Percentiles rank a stretch among this genome's conserved stretches.
These are phyloP conservation scores for Diversispora epigaea DNA, from an alignment of 192 early-diverging fungal species.

Conservation along the genomic window DNA sequence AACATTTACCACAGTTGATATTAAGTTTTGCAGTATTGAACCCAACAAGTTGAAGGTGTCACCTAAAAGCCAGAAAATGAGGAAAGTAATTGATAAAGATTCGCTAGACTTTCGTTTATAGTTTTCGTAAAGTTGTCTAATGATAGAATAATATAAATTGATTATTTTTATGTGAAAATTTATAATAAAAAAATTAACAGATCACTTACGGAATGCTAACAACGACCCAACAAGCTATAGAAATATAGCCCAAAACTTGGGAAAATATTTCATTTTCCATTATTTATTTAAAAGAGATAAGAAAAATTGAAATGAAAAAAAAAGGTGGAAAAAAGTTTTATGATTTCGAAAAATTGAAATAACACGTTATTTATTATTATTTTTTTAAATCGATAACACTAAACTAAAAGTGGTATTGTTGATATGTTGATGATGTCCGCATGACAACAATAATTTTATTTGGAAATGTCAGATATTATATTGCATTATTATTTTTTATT, in stretches of 20 bases:
- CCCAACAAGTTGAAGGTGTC: neutral
- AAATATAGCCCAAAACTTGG: slow-evolving; percentile 61
- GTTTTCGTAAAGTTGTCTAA: slow-evolving; percentile 74
- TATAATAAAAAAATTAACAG: neutral
- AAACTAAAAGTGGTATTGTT: too few relatives aligned
- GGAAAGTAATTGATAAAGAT: slow-evolving; percentile 68
- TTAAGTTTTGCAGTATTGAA: neutral
- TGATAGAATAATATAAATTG: neutral
- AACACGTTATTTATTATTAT: too few relatives aligned
- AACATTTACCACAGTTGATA: neutral
- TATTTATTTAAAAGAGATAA: neutral
- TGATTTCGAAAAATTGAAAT: too few relatives aligned
- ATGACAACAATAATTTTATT: too few relatives aligned
- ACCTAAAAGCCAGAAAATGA: slow-evolving; percentile 65
- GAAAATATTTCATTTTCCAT: slow-evolving; percentile 45
- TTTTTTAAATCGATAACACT: too few relatives aligned
- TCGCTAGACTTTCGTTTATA: slow-evolving; percentile 75
- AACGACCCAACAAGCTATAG: slow-evolving; percentile 75
- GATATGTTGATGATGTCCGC: too few relatives aligned
- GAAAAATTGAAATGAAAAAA: too few relatives aligned
- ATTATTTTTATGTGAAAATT: neutral
- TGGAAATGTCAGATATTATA: too few relatives aligned
- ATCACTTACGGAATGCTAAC: slow-evolving; percentile 77
- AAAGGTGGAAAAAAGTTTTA: too few relatives aligned
- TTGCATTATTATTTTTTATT: too few relatives aligned